Base-by-base conservation (phyloP, 2,329 filamentous ascomycete genomes). In the Penicillium sp. region DNA sequence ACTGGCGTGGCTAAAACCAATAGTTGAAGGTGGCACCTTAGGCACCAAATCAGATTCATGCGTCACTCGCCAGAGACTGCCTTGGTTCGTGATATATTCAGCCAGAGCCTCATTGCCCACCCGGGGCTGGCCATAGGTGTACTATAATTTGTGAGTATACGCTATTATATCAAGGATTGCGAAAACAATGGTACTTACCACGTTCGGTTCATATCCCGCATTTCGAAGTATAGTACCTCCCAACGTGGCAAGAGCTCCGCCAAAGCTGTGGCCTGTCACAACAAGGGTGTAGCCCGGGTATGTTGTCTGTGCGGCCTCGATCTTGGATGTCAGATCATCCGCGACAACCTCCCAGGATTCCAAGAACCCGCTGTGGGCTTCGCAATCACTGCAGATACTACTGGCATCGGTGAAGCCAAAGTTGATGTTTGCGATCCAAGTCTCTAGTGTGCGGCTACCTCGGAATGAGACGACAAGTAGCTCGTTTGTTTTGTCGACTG, bases 181-280 rank as follows among this genome's bases (percentile, higher is more conserved):
- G 2, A 29, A 35, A 21, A 17, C 15, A 36, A n/a, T 23, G 4
- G 13, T 65, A 63, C 72, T 78, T 44, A 79, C 80, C 57, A 82
- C 60, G n/a, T 77, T 73, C 31, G 78, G 67, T 0, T 61, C 61
- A 27, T 73, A 73, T 4, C 79, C 78, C 2, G 68, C 67, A 42
- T 74, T 75, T 10, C 80, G 72, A 41, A 84, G 63, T 0, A 75
- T 76, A 2, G 75, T 77, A 0, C 79, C 78, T 1, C 77, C 80
- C 7, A 84, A 61, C 2, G 70, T 75, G 2, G 81, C 81, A n/a
- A 84, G 61, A 1, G 82, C 82, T 45, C 71, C 82, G 4, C 82
- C 82, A 6, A 83, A 75, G 54, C 77, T 80, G 64, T 84, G 82
- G 0, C 82, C 82, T 0, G 79, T 81, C 4, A 78, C 61, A 0